Evolutionary conservation across 139 green algal species (phyloP), one percentile per base, ranked within the genome.

Genomic region (Chlorella vulgaris): DNA sequence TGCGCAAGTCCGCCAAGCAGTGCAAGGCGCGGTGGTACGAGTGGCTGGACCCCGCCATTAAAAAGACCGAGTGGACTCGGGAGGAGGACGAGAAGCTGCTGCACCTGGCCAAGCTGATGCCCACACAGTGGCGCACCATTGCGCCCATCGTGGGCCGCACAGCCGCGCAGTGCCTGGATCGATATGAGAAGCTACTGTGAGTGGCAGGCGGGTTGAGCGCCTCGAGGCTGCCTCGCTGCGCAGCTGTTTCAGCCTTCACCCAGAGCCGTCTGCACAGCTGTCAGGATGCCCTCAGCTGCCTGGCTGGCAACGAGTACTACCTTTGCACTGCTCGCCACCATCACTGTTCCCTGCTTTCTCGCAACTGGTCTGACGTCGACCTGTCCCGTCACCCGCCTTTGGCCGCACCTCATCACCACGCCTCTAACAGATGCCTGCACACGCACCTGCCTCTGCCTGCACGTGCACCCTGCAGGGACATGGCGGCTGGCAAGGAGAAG

Each of bases 1-100:
- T 97, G 19, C 93, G 97, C 36, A 99, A 99, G 89, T 97, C 92
- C 2, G 95, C 97, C 42, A 99, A 99, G 88, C 97, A 99, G 87
- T 99, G 97, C 95, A 99, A 99, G 78, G 96, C 97, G 18, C 90
- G 97, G 69, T 99, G 97, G 97, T 98, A 97, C 76, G 97, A 99
- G 83, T 99, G 97, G 97, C 93, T 99, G 55, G 97, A 99, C 84
- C 97, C 97, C 4, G 88, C 84, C 75, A 99, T 99, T 84, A 99
- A 98, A 83, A 99, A 99, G 89, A 98, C 95, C 15, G 58, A 69
- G 58, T 98, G 95, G 96, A 99, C 97, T 38, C 87, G 96, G n/a
- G 95, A 99, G 75, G 97, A 99, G 88, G 97, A 99, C 82, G 97
- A 99, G 85, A 99, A 99, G 88, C 91, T 99, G 81, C 92, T 99